Evolutionary conservation across 306 rosid species (phyloP).

Genomic region (Hippophae rhamnoides): DNA sequence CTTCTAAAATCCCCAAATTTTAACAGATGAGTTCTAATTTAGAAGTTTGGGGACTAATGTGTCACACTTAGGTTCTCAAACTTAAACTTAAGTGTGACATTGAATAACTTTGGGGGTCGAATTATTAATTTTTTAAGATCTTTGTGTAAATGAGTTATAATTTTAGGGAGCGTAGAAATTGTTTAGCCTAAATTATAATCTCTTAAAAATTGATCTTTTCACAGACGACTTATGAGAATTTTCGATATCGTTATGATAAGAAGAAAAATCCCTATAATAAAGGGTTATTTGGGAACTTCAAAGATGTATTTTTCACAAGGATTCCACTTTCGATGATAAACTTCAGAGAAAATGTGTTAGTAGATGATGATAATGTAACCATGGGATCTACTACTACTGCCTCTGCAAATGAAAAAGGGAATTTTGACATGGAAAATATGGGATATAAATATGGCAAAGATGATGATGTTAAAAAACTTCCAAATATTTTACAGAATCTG

Average conservation of each 20-base stretch:
- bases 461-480: conserved; percentile 23
- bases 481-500: conserved; percentile 44
- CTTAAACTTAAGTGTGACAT: too few relatives aligned
- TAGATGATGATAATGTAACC: conserved; percentile 28
- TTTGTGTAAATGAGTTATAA: too few relatives aligned
- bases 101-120: too few relatives aligned
- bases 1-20: too few relatives aligned
- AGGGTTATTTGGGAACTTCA: conserved; percentile 48
- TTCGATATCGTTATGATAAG: conserved; percentile 82
- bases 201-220: not conserved
- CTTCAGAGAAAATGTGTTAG: conserved; percentile 55
- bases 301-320: conserved; percentile 60
- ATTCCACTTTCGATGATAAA: conserved; percentile 52
- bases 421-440: conserved; percentile 40
- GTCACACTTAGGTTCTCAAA: too few relatives aligned
- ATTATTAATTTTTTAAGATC: too few relatives aligned
- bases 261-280: conserved; percentile 59
- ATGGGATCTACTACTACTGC: conserved; percentile 24
- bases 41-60: too few relatives aligned
- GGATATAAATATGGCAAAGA: conserved; percentile 40
- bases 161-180: too few relatives aligned
- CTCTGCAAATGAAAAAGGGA: conserved; percentile 45
- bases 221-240: conserved; percentile 90
- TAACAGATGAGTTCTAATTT: too few relatives aligned
- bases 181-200: not conserved